Percentiles rank a stretch among this genome's conserved stretches.
phyloP scores from a whole-genome alignment of 192 early-diverging fungal genomes.

The Anaeromyces robustus region DNA sequence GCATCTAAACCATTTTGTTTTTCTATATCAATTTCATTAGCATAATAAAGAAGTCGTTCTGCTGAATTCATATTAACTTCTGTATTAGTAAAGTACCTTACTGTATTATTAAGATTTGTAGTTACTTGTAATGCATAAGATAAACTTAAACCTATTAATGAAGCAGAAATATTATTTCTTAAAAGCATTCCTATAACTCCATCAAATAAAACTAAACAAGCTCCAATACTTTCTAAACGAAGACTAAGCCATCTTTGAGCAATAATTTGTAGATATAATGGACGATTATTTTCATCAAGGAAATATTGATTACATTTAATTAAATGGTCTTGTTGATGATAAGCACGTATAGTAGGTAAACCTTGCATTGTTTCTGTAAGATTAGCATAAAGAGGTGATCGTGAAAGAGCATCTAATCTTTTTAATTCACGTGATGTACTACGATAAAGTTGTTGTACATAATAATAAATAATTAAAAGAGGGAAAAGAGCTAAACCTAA shows the following conservation, averaged over 20 bases:
- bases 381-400: constrained; percentile 21
- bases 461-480: constrained; percentile 54
- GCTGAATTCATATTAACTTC: not conserved
- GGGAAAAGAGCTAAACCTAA: constrained; percentile 59
- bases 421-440: constrained; percentile 71
- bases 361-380: constrained; percentile 66
- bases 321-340: constrained; percentile 62
- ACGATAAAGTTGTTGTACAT: constrained; percentile 47
- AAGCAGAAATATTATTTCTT: constrained; percentile 30
- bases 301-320: constrained; percentile 40
- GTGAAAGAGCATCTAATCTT: constrained; percentile 13
- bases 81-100: constrained; percentile 56
- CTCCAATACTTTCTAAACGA: constrained; percentile 65
- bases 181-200: constrained; percentile 51
- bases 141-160: constrained; percentile 59
- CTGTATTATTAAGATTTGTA: constrained; percentile 56
- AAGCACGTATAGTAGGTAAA: constrained; percentile 72
- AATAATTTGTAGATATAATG: constrained; percentile 54
- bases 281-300: constrained; percentile 60
- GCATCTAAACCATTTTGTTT: not conserved
- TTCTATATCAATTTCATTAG: not conserved
- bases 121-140: constrained; percentile 72
- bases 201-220: constrained; percentile 59
- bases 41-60: not conserved
- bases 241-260: constrained; percentile 61